phyloP scores from a whole-genome alignment of 805 yeast species.

The Cyberlindnera lachancei region DNA sequence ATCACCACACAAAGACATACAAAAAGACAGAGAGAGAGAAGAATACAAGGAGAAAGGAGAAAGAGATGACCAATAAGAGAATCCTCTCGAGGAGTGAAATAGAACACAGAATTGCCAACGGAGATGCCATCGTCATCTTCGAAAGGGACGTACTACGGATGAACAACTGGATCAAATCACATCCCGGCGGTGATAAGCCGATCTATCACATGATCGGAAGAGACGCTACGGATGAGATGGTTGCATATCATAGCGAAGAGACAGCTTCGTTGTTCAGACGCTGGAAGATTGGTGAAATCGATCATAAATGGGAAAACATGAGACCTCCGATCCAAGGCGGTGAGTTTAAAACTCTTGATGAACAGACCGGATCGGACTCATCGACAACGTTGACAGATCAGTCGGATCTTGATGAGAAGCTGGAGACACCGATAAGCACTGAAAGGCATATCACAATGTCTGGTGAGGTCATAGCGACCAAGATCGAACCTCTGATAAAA shows the following conservation, averaged over 20 bases:
- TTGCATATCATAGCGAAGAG: slow-evolving; percentile 66
- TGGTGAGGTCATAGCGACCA: slow-evolving; percentile 34
- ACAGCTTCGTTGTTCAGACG: slow-evolving; percentile 43
- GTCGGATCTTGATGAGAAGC: not conserved
- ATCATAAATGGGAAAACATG: slow-evolving; percentile 62
- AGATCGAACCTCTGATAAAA: slow-evolving; percentile 45
- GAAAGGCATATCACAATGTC: slow-evolving; percentile 14
- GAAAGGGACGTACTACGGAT: slow-evolving; percentile 50
- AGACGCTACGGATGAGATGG: slow-evolving; percentile 89
- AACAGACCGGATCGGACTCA: slow-evolving; percentile 10
- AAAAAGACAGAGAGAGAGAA: too few species aligned
- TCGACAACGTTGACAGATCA: not conserved
- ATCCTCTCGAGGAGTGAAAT: slow-evolving; percentile 38
- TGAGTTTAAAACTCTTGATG: slow-evolving; percentile 27
- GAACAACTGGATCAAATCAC: slow-evolving; percentile 62
- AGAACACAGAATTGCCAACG: slow-evolving; percentile 53
- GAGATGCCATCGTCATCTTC: slow-evolving; percentile 65
- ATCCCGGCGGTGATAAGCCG: slow-evolving; percentile 89
- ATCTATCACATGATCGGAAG: slow-evolving; percentile 79
- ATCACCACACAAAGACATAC: too few species aligned
- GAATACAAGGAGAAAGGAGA: too few species aligned
- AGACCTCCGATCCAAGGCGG: slow-evolving; percentile 91
- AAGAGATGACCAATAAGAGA: slow-evolving; percentile 10
- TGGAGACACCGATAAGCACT: not conserved
- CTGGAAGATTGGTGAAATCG: slow-evolving; percentile 61